Base-by-base conservation (phyloP, 2,329 filamentous ascomycete species). In the Neobulgaria alba region DNA sequence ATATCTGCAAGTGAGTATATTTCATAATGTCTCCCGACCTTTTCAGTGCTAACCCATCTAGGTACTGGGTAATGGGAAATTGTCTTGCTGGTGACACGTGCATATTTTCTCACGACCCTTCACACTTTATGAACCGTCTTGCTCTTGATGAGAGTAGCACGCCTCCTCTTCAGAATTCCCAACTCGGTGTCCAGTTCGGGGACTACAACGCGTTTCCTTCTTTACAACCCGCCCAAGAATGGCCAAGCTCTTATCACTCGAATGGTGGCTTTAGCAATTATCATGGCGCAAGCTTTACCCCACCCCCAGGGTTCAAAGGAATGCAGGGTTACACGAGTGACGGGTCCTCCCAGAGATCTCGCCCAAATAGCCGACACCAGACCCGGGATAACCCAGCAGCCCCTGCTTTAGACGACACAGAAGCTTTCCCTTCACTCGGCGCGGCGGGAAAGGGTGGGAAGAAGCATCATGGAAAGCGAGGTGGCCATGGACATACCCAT, bases 101-200 rank as follows among this genome's bases (percentile, higher is more conserved):
- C 62, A 86, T 95, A 45, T 98, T 98, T 67, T 96, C 90, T 10
- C 92, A 98, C 63, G 92, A 98, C 54, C 92, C 92, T 2, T 79
- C 88, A 1, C 77, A 87, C 51, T 73, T 95, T 10, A 79, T 95
- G 65, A 87, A 82, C 56, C 85, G 85, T 53, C 73, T 98, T 48
- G 78, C 73, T 21, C 65, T 95, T 10, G 82, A 85, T 48, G 85
- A 78, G 33, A 68, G 75, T 43, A 71, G 70, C 52, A 81, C 79
- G 29, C 75, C 80, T 39, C 76, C 82, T n/a, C 61, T 71, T 4
- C 74, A 77, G 44, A 71, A 75, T 43, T 64, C 69, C n/a, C 72
- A 79, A 34, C 75, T 76, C 3, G 78, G 75, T 46, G 79, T 94
- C 46, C 84, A 89, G 50, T 72, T 94, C 31, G 82, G 89, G 55